phyloP scores from a whole-genome alignment of 148 eudicot genomes.

The Pharnaceum exiguum region DNA sequence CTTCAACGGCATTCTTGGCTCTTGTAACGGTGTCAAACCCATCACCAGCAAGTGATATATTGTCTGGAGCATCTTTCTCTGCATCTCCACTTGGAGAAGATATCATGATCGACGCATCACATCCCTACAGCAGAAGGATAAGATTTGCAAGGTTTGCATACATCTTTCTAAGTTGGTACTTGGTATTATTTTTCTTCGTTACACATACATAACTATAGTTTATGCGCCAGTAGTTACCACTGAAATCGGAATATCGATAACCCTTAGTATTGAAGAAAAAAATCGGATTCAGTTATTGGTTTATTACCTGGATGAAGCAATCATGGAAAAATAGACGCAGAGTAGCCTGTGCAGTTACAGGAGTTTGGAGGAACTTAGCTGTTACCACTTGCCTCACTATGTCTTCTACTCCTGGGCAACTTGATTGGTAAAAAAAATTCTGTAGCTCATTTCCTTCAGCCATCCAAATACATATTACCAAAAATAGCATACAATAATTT shows the following conservation, averaged over 20 bases:
- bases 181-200: not conserved
- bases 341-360: constrained; percentile 55
- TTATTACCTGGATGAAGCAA: constrained; percentile 62
- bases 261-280: not conserved
- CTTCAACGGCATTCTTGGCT: constrained; percentile 76
- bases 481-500: no score
- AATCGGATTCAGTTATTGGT: not conserved
- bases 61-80: constrained; percentile 63
- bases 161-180: not conserved
- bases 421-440: no score
- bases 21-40: constrained; percentile 75
- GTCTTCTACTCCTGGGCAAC: constrained; percentile 53
- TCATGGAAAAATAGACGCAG: constrained; percentile 76
- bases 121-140: constrained; percentile 42
- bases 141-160: not conserved
- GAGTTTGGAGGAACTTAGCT: constrained; percentile 41
- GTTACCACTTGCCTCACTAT: constrained; percentile 42
- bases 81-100: constrained; percentile 60
- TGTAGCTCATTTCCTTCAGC: no score
- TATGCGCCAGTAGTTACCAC: no score
- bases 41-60: constrained; percentile 68
- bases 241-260: no score
- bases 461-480: no score
- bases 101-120: constrained; percentile 77
- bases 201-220: not conserved